Percentiles rank a stretch among this genome's conserved stretches.
Evolutionary conservation across 331 rosid genomes (phyloP).

Genomic region (Phaseolus coccineus): DNA sequence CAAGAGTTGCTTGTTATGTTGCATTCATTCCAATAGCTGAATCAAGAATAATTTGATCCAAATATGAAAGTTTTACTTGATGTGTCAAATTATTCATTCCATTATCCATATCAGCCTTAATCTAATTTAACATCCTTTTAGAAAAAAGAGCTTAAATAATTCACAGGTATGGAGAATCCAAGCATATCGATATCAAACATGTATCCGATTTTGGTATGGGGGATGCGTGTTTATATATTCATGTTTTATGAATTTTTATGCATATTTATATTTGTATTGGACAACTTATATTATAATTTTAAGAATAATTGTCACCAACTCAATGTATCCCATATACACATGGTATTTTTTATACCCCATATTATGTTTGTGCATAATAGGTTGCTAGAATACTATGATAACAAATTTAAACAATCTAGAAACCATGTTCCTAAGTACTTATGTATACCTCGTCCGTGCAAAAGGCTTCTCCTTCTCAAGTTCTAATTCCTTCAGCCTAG

Average conservation of each 20-base stretch:
- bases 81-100: background rate
- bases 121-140: background rate
- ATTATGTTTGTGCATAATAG: background rate
- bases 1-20: background rate
- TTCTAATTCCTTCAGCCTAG: slow-evolving; percentile 76
- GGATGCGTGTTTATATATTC: background rate
- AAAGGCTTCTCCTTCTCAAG: slow-evolving; percentile 90
- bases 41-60: background rate
- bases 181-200: background rate
- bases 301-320: background rate
- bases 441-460: slow-evolving; percentile 74
- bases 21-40: background rate
- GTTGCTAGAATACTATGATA: slow-evolving; percentile 14
- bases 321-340: background rate
- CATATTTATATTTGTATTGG: background rate
- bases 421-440: background rate
- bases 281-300: background rate
- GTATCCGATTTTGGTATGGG: background rate
- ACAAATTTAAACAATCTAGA: slow-evolving; percentile 30
- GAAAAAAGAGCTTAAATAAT: background rate
- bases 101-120: background rate
- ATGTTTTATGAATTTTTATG: no score
- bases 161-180: background rate
- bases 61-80: background rate
- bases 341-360: background rate